A percentile compares a stretch with the other conserved stretches of the same genome.
phyloP scores from a whole-genome alignment of 2,329 filamentous ascomycete species.

The Xylariaceae sp. region DNA sequence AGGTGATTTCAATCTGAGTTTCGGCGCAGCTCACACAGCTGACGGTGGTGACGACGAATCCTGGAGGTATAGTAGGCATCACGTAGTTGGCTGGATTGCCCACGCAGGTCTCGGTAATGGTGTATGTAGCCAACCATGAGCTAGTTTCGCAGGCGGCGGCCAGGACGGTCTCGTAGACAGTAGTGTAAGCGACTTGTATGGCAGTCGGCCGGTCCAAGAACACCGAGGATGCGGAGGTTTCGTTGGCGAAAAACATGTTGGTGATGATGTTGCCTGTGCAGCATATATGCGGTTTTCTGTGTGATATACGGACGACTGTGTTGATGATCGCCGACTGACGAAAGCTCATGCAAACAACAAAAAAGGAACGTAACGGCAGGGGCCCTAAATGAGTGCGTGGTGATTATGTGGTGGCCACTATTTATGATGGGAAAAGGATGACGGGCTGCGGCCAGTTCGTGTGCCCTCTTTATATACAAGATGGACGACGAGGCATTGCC shows the following conservation, averaged over 20 bases:
- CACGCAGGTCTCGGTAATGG: conserved; percentile 36
- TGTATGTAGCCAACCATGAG: conserved; percentile 41
- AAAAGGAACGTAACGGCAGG: conserved; percentile 23
- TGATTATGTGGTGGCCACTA: conserved; percentile 15
- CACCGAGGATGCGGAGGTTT: conserved; percentile 30
- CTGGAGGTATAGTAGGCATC: conserved; percentile 34
- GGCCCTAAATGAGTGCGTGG: conserved; percentile 28
- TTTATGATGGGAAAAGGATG: conserved; percentile 14
- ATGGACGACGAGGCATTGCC: conserved; percentile 26
- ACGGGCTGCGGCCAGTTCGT: conserved; percentile 6
- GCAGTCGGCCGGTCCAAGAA: conserved; percentile 31
- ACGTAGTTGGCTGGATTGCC: conserved; percentile 32
- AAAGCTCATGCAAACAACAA: not conserved
- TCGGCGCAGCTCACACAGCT: conserved; percentile 34
- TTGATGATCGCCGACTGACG: conserved; percentile 7
- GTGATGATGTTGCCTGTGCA: conserved; percentile 6
- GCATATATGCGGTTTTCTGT: conserved; percentile 3
- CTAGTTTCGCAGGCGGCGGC: conserved; percentile 38
- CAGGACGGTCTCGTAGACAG: conserved; percentile 37
- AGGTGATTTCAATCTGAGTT: conserved; percentile 37
- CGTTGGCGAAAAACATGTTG: conserved; percentile 30
- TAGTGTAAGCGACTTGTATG: conserved; percentile 35
- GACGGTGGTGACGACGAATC: conserved; percentile 39
- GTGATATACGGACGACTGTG: conserved; percentile 5
- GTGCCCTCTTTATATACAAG: conserved; percentile 31